Evolutionary conservation across 306 rosid genomes (phyloP).

Genomic region (Mucuna pruriens): DNA sequence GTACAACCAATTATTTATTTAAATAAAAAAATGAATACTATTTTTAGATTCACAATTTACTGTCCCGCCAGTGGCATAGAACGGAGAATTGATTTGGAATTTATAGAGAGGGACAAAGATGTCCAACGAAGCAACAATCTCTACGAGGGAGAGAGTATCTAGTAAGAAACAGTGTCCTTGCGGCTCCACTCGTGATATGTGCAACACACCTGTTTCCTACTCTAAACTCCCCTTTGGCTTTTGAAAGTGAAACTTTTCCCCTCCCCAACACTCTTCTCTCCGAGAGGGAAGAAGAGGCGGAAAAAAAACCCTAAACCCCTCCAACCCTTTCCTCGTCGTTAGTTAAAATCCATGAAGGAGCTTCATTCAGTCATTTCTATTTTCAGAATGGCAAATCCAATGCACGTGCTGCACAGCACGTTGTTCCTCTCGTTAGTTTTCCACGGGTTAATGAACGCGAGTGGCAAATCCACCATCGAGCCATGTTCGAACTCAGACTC

Average conservation of each 20-base stretch:
- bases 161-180: slow-evolving; percentile 22
- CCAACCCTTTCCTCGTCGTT: neutral
- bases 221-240: neutral
- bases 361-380: neutral
- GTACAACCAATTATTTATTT: no score
- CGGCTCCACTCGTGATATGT: slow-evolving; percentile 35
- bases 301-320: slow-evolving; percentile 43
- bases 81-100: neutral
- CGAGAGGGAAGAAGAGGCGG: neutral
- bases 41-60: no score
- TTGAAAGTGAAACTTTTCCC: slow-evolving; percentile 17
- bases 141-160: slow-evolving; percentile 44
- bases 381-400: neutral
- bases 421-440: slow-evolving; percentile 31
- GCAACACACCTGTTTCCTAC: slow-evolving; percentile 44
- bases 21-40: no score
- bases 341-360: neutral
- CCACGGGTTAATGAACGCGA: no score
- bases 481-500: slow-evolving; percentile 92
- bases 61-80: no score
- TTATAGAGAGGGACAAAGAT: slow-evolving; percentile 38
- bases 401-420: neutral
- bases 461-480: slow-evolving; percentile 90
- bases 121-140: slow-evolving; percentile 46
- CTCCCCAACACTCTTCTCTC: neutral